phyloP scores from a whole-genome alignment of 441 rosid genomes.

The Gossypium lobatum region DNA sequence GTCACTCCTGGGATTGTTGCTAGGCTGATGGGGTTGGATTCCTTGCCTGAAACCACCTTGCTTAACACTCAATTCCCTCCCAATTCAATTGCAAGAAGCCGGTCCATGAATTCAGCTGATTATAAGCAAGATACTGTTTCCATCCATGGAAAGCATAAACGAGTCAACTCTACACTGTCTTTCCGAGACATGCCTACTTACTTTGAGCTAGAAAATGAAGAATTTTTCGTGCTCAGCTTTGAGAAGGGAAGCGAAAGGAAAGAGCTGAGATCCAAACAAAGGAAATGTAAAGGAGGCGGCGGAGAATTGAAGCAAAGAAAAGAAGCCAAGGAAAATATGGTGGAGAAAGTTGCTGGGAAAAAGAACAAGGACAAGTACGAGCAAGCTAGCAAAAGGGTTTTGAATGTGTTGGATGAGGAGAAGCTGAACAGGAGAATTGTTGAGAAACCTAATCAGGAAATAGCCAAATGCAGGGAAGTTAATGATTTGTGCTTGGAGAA shows the following conservation, averaged over 20 bases:
- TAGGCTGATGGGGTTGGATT: slow-evolving; percentile 13
- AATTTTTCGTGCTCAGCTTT: slow-evolving; percentile 51
- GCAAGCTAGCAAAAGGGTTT: slow-evolving; percentile 18
- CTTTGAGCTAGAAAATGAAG: slow-evolving; percentile 60
- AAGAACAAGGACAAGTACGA: slow-evolving; percentile 8
- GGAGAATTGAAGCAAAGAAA: slow-evolving; percentile 30
- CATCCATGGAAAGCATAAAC: slow-evolving; percentile 22
- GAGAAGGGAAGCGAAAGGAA: slow-evolving; percentile 27
- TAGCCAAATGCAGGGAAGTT: slow-evolving; percentile 1
- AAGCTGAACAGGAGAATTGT: slow-evolving; percentile 14
- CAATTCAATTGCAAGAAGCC: slow-evolving; percentile 35
- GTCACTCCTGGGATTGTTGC: slow-evolving; percentile 16
- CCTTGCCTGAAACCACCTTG: neutral
- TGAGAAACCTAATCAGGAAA: neutral
- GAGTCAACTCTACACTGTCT: slow-evolving; percentile 37
- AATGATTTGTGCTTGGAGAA: slow-evolving; percentile 8
- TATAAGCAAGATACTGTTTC: slow-evolving; percentile 18
- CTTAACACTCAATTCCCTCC: neutral
- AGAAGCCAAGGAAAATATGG: slow-evolving; percentile 17
- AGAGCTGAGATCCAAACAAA: slow-evolving; percentile 7
- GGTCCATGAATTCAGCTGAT: slow-evolving; percentile 39
- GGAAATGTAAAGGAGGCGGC: slow-evolving; percentile 15
- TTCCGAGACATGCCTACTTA: slow-evolving; percentile 23
- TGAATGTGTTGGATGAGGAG: slow-evolving; percentile 10
- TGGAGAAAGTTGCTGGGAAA: slow-evolving; percentile 10